A percentile compares a stretch with the other conserved stretches of the same genome.
Evolutionary conservation across 2,329 filamentous ascomycete species (phyloP).

Genomic region (Didymella glomerata): DNA sequence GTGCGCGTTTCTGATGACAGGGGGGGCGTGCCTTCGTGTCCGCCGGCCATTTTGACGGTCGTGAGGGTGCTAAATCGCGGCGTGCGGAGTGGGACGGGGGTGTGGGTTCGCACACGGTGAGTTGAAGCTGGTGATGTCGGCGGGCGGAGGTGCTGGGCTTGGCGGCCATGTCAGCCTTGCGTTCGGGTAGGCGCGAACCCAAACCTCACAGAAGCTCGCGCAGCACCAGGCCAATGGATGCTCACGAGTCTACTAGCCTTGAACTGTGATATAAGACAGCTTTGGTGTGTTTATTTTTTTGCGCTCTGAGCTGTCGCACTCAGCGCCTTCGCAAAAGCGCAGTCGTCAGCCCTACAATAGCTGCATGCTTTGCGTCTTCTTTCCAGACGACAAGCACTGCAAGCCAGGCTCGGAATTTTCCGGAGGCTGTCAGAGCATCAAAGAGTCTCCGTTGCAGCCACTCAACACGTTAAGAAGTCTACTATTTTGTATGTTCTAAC

Average conservation of each 20-base stretch:
- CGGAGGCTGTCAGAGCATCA: neutral
- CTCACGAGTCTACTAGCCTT: neutral
- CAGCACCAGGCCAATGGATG: neutral
- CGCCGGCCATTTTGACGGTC: conserved; percentile 41
- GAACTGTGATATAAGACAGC: neutral
- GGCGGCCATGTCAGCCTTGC: conserved; percentile 25
- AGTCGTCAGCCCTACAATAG: neutral
- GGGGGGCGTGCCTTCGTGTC: conserved; percentile 31
- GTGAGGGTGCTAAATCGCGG: conserved; percentile 21
- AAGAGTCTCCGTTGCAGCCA: neutral
- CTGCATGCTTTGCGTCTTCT: neutral
- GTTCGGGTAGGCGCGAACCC: neutral
- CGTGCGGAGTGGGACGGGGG: conserved; percentile 28
- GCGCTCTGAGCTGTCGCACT: neutral
- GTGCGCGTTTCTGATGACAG: neutral
- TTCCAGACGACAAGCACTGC: neutral
- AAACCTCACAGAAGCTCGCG: neutral
- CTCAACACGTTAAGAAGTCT: conserved; percentile 10
- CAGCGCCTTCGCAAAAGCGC: neutral
- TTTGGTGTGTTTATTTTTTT: neutral
- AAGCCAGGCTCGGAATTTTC: too few species aligned
- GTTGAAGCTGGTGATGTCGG: conserved; percentile 32
- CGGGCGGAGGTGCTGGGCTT: conserved; percentile 28
- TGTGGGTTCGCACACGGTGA: conserved; percentile 19
- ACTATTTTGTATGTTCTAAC: too few species aligned